phyloP scores from a whole-genome alignment of 345 rosid species.

The Erysimum cheiranthoides region DNA sequence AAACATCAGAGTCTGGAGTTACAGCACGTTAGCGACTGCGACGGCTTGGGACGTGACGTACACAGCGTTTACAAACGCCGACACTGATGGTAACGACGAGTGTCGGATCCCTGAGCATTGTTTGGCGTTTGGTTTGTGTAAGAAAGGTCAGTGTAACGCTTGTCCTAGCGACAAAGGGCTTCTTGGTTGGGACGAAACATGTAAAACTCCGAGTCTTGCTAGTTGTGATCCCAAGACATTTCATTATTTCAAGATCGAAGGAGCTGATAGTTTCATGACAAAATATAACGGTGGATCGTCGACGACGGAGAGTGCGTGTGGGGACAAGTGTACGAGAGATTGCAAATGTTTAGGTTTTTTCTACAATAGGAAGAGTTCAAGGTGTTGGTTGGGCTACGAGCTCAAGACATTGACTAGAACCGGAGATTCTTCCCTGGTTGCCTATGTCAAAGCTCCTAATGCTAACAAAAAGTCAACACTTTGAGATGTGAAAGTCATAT shows the following conservation, averaged over 20 bases:
- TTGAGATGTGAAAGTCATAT: constrained; percentile 23
- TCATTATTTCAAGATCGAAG: constrained; percentile 53
- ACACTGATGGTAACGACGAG: constrained; percentile 40
- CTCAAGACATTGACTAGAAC: constrained; percentile 53
- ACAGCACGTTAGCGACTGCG: constrained; percentile 41
- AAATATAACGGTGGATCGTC: constrained; percentile 55
- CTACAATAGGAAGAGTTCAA: constrained; percentile 50
- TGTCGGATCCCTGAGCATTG: constrained; percentile 47
- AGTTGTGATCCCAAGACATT: constrained; percentile 37
- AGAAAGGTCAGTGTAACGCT: constrained; percentile 47
- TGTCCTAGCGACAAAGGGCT: constrained; percentile 48
- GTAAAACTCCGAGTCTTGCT: constrained; percentile 37
- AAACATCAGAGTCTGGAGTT: constrained; percentile 55
- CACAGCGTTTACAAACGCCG: constrained; percentile 45
- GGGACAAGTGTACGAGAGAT: constrained; percentile 55
- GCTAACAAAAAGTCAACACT: constrained; percentile 22
- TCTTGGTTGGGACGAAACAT: constrained; percentile 56
- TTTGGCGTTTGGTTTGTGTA: constrained; percentile 43
- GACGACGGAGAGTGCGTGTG: constrained; percentile 51
- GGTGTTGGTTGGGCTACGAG: constrained; percentile 69
- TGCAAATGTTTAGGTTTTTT: constrained; percentile 73
- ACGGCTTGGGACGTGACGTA: constrained; percentile 55
- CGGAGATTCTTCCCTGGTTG: constrained; percentile 37
- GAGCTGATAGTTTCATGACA: constrained; percentile 59
- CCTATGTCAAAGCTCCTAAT: constrained; percentile 46